Evolutionary conservation across 805 yeast genomes (phyloP).

Genomic region (Sungouiozyma ichnusensis): DNA sequence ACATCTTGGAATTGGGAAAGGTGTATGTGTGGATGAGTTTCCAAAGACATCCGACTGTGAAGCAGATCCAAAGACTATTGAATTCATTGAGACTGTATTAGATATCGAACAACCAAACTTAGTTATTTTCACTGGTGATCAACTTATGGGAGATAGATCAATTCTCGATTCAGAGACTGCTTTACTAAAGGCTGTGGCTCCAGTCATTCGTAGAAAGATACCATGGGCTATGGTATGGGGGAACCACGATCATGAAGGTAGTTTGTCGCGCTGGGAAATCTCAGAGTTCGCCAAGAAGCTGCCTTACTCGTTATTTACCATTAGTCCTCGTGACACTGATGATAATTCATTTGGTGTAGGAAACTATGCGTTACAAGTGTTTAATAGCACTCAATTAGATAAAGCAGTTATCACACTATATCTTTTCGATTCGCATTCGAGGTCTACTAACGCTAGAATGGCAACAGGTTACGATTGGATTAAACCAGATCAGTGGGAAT

Average conservation of each 20-base stretch:
- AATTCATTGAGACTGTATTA: slow-evolving; percentile 51
- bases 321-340: slow-evolving; percentile 47
- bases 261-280: slow-evolving; percentile 46
- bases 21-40: slow-evolving; percentile 64
- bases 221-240: slow-evolving; percentile 87
- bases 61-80: slow-evolving; percentile 67
- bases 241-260: slow-evolving; percentile 90
- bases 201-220: slow-evolving; percentile 53
- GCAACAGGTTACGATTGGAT: slow-evolving; percentile 82
- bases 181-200: slow-evolving; percentile 61
- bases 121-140: slow-evolving; percentile 86
- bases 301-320: slow-evolving; percentile 56
- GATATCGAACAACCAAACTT: slow-evolving; percentile 75
- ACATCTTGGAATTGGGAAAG: slow-evolving; percentile 79
- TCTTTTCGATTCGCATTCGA: slow-evolving; percentile 78
- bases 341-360: slow-evolving; percentile 64
- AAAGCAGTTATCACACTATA: slow-evolving; percentile 50
- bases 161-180: slow-evolving; percentile 79
- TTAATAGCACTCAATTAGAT: slow-evolving; percentile 24
- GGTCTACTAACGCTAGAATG: slow-evolving; percentile 54
- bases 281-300: slow-evolving; percentile 45
- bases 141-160: slow-evolving; percentile 62
- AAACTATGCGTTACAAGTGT: slow-evolving; percentile 52
- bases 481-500: slow-evolving; percentile 56
- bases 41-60: slow-evolving; percentile 51